Percentiles rank a stretch among this genome's conserved stretches.
Conservation (phyloP, 2,329 filamentous ascomycete species). For the Penicillium sp. region DNA sequence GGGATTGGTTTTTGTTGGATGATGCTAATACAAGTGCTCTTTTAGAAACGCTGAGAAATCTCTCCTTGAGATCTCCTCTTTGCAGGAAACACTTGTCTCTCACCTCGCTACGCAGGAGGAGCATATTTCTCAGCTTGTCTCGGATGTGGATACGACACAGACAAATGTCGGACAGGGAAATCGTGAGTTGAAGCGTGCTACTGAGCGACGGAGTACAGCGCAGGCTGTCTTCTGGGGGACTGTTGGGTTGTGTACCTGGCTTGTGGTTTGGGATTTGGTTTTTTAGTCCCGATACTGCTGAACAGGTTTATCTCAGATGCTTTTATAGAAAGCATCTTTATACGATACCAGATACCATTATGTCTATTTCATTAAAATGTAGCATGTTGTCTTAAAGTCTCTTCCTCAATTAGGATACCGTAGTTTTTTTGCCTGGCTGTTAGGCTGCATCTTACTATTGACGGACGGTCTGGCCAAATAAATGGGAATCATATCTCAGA, state of each 20-base stretch:
- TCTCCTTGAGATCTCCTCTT: slow-evolving; percentile 84
- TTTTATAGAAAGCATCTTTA: background rate
- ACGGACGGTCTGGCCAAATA: no score
- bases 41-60: slow-evolving; percentile 83
- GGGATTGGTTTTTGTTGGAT: background rate
- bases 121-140: slow-evolving; percentile 82
- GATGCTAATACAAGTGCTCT: background rate
- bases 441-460: background rate
- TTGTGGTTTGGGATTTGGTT: slow-evolving; percentile 76
- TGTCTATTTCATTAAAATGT: background rate
- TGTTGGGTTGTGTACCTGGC: slow-evolving; percentile 68
- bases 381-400: background rate
- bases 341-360: background rate
- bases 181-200: slow-evolving; percentile 82
- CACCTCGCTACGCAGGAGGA: slow-evolving; percentile 84
- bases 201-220: slow-evolving; percentile 67
- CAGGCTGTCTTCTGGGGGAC: slow-evolving; percentile 79
- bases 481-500: no score
- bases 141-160: slow-evolving; percentile 75
- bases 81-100: slow-evolving; percentile 83
- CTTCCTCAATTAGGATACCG: background rate
- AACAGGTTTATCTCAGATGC: background rate
- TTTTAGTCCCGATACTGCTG: slow-evolving; percentile 33
- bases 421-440: background rate
- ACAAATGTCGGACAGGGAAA: slow-evolving; percentile 89